These are phyloP conservation scores for Quercus robur DNA, from an alignment of 306 rosid species.

Conservation along the genomic window DNA sequence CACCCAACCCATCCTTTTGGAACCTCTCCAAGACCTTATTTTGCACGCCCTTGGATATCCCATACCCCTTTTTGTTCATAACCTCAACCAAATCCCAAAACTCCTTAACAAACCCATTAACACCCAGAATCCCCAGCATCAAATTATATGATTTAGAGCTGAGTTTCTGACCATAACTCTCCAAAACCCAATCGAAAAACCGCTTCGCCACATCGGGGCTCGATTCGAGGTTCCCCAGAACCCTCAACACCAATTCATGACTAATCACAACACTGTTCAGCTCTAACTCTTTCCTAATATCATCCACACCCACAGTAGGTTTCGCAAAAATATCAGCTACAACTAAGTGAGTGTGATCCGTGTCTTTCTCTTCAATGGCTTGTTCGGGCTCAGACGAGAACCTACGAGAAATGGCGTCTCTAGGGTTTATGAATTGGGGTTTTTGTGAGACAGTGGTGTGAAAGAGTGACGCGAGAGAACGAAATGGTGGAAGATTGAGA, in stretches of 20 bases:
- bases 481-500: constrained; percentile 10
- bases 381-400: constrained; percentile 51
- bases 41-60: constrained; percentile 44
- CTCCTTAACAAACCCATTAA: constrained; percentile 46
- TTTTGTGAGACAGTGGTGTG: constrained; percentile 19
- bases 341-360: constrained; percentile 47
- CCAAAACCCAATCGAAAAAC: constrained; percentile 64
- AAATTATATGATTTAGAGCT: constrained; percentile 75
- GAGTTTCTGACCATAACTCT: constrained; percentile 34
- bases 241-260: constrained; percentile 50
- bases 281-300: constrained; percentile 49
- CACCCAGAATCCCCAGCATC: constrained; percentile 60
- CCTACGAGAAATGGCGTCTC: constrained; percentile 7
- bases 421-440: constrained; percentile 11
- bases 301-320: constrained; percentile 15
- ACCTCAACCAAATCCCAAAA: constrained; percentile 61
- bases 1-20: constrained; percentile 42
- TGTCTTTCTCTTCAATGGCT: constrained; percentile 33
- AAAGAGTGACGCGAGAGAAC: constrained; percentile 38
- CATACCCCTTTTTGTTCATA: constrained; percentile 77
- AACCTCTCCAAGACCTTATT: constrained; percentile 45
- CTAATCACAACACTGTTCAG: constrained; percentile 36
- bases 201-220: constrained; percentile 54
- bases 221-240: constrained; percentile 48
- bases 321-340: constrained; percentile 49